Percentiles rank a stretch among this genome's conserved stretches.
Evolutionary conservation across 176 grass and related monocot species (phyloP).

Genomic region (Avena sativa): DNA sequence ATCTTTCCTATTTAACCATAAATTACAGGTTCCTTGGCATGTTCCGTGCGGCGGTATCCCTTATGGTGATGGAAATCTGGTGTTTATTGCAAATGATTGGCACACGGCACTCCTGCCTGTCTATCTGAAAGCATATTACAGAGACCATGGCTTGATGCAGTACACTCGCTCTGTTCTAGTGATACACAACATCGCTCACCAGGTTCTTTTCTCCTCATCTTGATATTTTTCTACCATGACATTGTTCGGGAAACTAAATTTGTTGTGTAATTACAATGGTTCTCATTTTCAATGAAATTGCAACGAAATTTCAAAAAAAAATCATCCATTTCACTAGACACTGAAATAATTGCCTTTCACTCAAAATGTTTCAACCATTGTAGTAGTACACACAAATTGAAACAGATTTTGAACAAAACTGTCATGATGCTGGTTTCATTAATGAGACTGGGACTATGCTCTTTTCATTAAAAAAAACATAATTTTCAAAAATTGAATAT

Average conservation of each 20-base stretch:
- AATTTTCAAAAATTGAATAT: neutral
- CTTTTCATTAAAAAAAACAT: neutral
- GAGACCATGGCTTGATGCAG: slow-evolving; percentile 86
- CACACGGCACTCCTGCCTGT: slow-evolving; percentile 92
- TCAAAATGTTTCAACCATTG: neutral
- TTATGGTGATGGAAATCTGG: slow-evolving; percentile 96
- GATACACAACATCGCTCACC: slow-evolving; percentile 97
- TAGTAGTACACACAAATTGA: neutral
- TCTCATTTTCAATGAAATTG: neutral
- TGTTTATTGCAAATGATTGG: slow-evolving; percentile 96
- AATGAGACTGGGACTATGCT: neutral
- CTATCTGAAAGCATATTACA: slow-evolving; percentile 94
- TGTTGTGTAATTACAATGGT: neutral
- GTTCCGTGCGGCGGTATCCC: slow-evolving; percentile 85
- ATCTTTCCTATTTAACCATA: neutral
- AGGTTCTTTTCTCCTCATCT: slow-evolving; percentile 52
- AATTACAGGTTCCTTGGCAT: slow-evolving; percentile 80
- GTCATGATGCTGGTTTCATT: neutral
- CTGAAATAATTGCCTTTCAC: neutral
- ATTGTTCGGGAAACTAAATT: neutral
- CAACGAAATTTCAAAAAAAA: neutral
- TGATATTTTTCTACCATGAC: neutral
- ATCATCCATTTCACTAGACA: neutral
- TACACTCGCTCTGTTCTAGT: slow-evolving; percentile 83
- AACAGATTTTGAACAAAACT: neutral